A percentile compares a stretch with the other conserved stretches of the same genome.
Conservation (phyloP, 2,329 filamentous ascomycete genomes). For the Aspergillus fischeri region DNA sequence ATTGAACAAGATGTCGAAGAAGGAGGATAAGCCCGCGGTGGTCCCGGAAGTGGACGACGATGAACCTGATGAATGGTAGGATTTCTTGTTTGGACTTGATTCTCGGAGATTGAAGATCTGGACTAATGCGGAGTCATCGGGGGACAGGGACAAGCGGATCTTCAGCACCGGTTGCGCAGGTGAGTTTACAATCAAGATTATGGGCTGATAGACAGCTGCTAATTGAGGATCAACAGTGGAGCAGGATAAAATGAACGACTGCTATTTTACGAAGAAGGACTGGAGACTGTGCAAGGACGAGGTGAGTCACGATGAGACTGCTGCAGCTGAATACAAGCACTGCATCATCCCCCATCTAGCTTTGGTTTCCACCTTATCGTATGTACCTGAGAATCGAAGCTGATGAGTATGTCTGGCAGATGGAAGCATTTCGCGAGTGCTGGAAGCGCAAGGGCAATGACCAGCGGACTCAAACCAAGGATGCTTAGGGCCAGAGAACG, state of each 20-base stretch:
- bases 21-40: conserved; percentile 44
- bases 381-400: not conserved
- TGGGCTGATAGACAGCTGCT: not conserved
- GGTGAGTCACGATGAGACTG: conserved; percentile 52
- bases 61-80: conserved; percentile 90
- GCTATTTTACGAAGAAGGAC: conserved; percentile 93
- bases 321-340: not conserved
- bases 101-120: conserved; percentile 9
- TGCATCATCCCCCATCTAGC: not conserved
- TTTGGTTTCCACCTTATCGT: no score
- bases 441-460: conserved; percentile 91
- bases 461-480: conserved; percentile 71
- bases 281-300: conserved; percentile 86
- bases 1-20: conserved; percentile 52
- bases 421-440: conserved; percentile 83
- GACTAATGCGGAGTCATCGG: conserved; percentile 13
- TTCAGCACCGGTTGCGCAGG: conserved; percentile 93
- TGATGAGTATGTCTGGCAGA: conserved; percentile 50
- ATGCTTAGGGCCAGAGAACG: conserved; percentile 45
- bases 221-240: conserved; percentile 57
- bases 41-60: conserved; percentile 62
- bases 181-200: conserved; percentile 38
- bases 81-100: conserved; percentile 6
- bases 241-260: conserved; percentile 87
- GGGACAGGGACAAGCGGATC: conserved; percentile 86